A percentile compares a stretch with the other conserved stretches of the same genome.
Conservation (phyloP, 192 early-diverging fungal genomes). For the Phlyctochytrium planicorne region DNA sequence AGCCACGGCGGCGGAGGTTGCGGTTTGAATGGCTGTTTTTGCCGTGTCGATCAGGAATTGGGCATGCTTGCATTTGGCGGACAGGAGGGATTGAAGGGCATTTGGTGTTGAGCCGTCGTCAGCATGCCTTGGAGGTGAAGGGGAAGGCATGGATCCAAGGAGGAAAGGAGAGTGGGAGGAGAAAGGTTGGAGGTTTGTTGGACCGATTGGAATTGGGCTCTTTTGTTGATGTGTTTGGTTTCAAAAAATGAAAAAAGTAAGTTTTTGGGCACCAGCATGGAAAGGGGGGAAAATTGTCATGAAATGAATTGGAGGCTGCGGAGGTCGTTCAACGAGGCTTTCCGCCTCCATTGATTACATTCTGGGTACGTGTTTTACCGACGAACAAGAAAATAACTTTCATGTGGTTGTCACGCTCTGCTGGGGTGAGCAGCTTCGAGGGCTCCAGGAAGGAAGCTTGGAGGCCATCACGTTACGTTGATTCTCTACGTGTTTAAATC, state of each 20-base stretch:
- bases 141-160: not conserved
- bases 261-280: no score
- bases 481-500: no score
- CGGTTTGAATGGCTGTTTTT: not conserved
- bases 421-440: no score
- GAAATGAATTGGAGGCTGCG: no score
- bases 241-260: not conserved
- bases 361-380: no score
- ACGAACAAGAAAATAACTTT: no score
- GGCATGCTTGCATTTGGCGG: not conserved
- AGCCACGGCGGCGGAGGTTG: not conserved
- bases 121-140: not conserved
- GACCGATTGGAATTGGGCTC: not conserved
- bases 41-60: not conserved
- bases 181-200: not conserved
- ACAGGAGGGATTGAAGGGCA: not conserved
- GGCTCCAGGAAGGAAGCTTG: no score
- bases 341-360: no score
- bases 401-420: no score
- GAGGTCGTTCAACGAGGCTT: no score
- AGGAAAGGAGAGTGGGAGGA: not conserved
- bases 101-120: not conserved
- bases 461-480: no score
- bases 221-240: not conserved
- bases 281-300: no score